A percentile compares a stretch with the other conserved stretches of the same genome.
phyloP scores from a whole-genome alignment of 2,329 filamentous ascomycete species.

The Aureobasidium lini region DNA sequence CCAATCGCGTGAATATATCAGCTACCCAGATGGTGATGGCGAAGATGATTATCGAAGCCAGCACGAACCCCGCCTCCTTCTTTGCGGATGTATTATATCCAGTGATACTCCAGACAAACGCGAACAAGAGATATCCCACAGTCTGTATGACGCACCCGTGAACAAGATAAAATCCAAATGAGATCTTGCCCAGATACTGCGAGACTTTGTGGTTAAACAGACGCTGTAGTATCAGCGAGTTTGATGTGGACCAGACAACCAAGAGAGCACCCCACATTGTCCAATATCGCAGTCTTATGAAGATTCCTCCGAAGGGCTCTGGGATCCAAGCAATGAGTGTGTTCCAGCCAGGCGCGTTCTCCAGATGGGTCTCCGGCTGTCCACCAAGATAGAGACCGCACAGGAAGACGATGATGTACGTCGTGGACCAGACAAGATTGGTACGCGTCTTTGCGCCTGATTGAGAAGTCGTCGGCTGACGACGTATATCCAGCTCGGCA shows the following conservation, averaged over 20 bases:
- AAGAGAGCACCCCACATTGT: slow-evolving; percentile 47
- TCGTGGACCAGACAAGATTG: not conserved
- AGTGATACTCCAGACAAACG: slow-evolving; percentile 41
- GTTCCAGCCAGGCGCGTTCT: not conserved
- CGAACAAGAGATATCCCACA: slow-evolving; percentile 46
- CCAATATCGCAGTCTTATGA: slow-evolving; percentile 45
- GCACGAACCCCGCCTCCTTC: slow-evolving; percentile 47
- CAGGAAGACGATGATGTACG: not conserved
- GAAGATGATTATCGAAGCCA: slow-evolving; percentile 50
- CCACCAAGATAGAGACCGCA: not conserved
- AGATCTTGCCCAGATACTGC: slow-evolving; percentile 55
- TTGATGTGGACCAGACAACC: slow-evolving; percentile 45
- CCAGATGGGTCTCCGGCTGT: not conserved
- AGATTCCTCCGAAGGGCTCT: not conserved
- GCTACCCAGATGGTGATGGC: slow-evolving; percentile 48
- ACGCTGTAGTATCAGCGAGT: slow-evolving; percentile 38
- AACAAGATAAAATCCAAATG: slow-evolving; percentile 55
- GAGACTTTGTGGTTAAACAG: slow-evolving; percentile 44
- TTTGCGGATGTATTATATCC: slow-evolving; percentile 37
- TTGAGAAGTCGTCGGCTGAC: not conserved
- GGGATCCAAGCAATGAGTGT: not conserved
- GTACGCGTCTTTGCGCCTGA: not conserved
- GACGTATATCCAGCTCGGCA: slow-evolving; percentile 48
- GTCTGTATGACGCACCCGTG: slow-evolving; percentile 51
- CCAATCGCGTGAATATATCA: slow-evolving; percentile 49